Conservation (phyloP, 768 basidiomycete genomes). For the Mycena olivaceomarginata region DNA sequence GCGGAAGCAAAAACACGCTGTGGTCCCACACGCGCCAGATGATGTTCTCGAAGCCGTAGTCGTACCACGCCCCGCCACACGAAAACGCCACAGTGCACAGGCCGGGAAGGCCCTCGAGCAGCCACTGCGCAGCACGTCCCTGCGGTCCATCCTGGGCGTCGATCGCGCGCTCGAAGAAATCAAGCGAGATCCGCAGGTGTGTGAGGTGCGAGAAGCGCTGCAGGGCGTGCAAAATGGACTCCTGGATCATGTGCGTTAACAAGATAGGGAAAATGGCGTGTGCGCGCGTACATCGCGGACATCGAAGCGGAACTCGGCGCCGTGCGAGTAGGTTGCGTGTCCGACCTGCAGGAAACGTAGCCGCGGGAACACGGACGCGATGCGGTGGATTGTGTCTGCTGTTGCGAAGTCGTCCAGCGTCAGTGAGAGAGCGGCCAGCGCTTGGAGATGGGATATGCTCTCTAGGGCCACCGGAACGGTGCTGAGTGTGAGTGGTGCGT, state of each 20-base stretch:
- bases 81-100: constrained; percentile 25
- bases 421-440: constrained; percentile 19
- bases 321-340: background rate
- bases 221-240: constrained; percentile 14
- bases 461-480: background rate
- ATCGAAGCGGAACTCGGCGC: background rate
- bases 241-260: constrained; percentile 11
- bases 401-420: constrained; percentile 12
- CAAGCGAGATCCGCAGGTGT: constrained; percentile 17
- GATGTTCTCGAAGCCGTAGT: constrained; percentile 9
- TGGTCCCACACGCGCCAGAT: constrained; percentile 27
- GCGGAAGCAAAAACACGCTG: constrained; percentile 22
- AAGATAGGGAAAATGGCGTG: background rate
- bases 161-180: constrained; percentile 1
- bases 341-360: constrained; percentile 12
- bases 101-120: constrained; percentile 13
- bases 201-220: constrained; percentile 20
- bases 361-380: background rate
- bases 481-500: constrained; percentile 14
- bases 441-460: constrained; percentile 1
- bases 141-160: background rate
- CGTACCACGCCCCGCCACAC: background rate
- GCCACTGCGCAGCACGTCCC: constrained; percentile 15
- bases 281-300: constrained; percentile 22
- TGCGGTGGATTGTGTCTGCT: background rate